Percentiles rank a stretch among this genome's conserved stretches.
Evolutionary conservation across 148 eudicot genomes (phyloP).

Genomic region (Rhododendron griersonianum): DNA sequence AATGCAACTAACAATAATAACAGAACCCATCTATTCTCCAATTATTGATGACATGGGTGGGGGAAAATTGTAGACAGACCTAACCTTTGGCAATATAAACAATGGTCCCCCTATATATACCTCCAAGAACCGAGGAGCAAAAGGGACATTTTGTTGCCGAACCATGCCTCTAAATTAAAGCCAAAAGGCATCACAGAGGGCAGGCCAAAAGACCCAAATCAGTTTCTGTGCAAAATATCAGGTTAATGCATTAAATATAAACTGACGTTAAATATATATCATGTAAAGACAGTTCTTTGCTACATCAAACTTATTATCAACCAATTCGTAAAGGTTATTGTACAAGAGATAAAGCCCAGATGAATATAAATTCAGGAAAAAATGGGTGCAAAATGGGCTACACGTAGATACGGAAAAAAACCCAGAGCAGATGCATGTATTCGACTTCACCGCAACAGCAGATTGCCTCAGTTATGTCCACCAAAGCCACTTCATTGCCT

Average conservation of each 20-base stretch:
- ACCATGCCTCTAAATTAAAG: too few relatives aligned
- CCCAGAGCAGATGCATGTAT: neutral
- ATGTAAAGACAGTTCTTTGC: neutral
- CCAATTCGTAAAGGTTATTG: neutral
- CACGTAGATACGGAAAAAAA: neutral
- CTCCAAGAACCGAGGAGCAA: too few relatives aligned
- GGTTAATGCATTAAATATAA: neutral
- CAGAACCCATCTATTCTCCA: too few relatives aligned
- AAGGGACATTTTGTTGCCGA: too few relatives aligned
- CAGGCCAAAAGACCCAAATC: too few relatives aligned
- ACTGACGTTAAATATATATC: neutral
- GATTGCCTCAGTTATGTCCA: neutral
- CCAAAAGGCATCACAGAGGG: too few relatives aligned
- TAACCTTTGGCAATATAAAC: too few relatives aligned
- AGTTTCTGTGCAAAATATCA: too few relatives aligned
- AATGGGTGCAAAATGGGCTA: neutral
- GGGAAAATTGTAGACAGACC: too few relatives aligned
- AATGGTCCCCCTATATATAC: too few relatives aligned
- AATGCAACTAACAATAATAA: too few relatives aligned
- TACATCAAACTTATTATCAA: constrained; percentile 3
- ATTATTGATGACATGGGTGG: too few relatives aligned
- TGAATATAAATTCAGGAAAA: neutral
- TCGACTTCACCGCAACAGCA: neutral
- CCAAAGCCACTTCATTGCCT: neutral
- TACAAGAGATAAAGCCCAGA: neutral